Conservation (phyloP, 225 moss, liverwort and hornwort genomes). For the Sphagnum contortum region DNA sequence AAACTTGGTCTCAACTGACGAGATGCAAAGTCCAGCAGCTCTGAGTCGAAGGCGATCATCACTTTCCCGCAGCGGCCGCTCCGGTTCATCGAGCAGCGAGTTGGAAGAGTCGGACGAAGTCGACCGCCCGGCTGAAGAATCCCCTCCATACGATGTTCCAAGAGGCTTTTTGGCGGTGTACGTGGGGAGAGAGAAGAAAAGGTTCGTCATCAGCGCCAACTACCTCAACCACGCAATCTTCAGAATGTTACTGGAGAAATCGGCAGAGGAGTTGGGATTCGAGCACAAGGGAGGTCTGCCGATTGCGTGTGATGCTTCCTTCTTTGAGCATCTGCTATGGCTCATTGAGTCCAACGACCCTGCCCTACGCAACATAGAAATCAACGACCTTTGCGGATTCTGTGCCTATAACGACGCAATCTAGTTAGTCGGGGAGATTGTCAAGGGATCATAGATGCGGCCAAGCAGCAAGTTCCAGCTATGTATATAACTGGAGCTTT, state of each 20-base stretch:
- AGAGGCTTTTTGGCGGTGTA: constrained; percentile 79
- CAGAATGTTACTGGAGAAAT: constrained; percentile 65
- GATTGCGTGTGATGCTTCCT: constrained; percentile 60
- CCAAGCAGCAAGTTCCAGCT: too few relatives aligned
- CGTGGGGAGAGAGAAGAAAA: constrained; percentile 58
- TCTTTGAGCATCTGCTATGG: constrained; percentile 78
- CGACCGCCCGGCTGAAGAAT: background rate
- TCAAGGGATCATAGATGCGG: too few relatives aligned
- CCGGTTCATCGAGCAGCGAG: background rate
- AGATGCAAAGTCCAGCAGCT: background rate
- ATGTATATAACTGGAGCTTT: too few relatives aligned
- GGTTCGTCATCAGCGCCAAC: constrained; percentile 72
- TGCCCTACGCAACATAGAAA: constrained; percentile 11
- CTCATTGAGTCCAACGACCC: constrained; percentile 54
- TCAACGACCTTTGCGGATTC: constrained; percentile 31
- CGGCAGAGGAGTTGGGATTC: constrained; percentile 79
- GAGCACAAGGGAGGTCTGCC: constrained; percentile 70
- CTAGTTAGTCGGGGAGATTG: too few relatives aligned
- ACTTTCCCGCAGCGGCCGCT: background rate
- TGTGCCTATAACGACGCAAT: constrained; percentile 9
- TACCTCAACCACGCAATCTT: constrained; percentile 63
- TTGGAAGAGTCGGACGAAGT: constrained; percentile 6
- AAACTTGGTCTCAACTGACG: constrained; percentile 11
- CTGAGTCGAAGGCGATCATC: constrained; percentile 3
- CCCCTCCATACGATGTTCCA: constrained; percentile 49